These are phyloP conservation scores for Stagonosporopsis rhizophila DNA, from an alignment of 2,329 filamentous ascomycete species.

Conservation along the genomic window DNA sequence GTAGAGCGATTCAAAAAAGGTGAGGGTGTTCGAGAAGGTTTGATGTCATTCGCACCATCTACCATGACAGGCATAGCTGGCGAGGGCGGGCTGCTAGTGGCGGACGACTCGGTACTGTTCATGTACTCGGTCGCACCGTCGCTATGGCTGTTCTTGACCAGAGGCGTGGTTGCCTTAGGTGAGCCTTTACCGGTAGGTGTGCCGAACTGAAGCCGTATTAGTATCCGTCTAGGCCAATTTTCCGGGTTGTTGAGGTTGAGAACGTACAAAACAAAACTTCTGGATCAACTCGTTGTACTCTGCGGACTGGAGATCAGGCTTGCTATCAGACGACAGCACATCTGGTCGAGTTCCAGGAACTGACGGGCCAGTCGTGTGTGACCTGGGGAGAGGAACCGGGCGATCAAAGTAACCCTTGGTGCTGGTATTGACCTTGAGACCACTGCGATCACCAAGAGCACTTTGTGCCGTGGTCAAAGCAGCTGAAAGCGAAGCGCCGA, in stretches of 20 bases:
- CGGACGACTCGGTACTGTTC: slow-evolving; percentile 42
- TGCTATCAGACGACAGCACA: slow-evolving; percentile 62
- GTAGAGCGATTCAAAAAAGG: slow-evolving; percentile 50
- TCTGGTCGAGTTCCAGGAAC: slow-evolving; percentile 57
- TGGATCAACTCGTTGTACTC: slow-evolving; percentile 97
- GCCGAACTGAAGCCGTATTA: slow-evolving; percentile 59
- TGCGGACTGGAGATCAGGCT: slow-evolving; percentile 78
- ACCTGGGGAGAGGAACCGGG: slow-evolving; percentile 51
- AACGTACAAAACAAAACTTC: slow-evolving; percentile 99
- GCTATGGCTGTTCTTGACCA: slow-evolving; percentile 30
- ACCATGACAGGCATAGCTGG: slow-evolving; percentile 43
- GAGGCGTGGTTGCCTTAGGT: slow-evolving; percentile 39
- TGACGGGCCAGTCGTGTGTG: slow-evolving; percentile 35
- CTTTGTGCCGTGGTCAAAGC: slow-evolving; percentile 79
- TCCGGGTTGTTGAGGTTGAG: slow-evolving; percentile 50
- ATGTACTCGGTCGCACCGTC: slow-evolving; percentile 44
- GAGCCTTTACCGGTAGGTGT: slow-evolving; percentile 54
- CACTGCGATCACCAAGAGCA: slow-evolving; percentile 64
- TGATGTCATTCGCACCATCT: slow-evolving; percentile 51
- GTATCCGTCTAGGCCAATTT: slow-evolving; percentile 48
- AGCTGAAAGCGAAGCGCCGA: slow-evolving; percentile 86
- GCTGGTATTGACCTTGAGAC: slow-evolving; percentile 44
- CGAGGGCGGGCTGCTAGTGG: slow-evolving; percentile 47
- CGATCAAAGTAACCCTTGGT: slow-evolving; percentile 46
- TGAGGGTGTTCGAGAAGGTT: slow-evolving; percentile 37